Conservation (phyloP, 768 basidiomycete species). For the Dictyophora rubrovolvata region DNA sequence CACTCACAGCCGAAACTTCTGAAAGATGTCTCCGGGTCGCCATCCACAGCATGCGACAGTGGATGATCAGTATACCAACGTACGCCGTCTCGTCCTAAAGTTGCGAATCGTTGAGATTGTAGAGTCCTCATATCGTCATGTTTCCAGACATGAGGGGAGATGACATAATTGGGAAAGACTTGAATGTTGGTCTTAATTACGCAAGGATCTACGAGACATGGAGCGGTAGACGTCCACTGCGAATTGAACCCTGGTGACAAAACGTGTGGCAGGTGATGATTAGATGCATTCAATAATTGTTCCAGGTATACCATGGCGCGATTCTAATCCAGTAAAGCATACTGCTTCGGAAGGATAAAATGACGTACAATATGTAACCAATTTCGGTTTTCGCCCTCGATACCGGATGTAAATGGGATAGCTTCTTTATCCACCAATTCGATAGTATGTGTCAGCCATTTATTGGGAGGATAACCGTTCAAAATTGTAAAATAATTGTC, state of each 20-base stretch:
- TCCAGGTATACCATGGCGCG: background rate
- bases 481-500: conserved; percentile 62
- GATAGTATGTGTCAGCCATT: conserved; percentile 57
- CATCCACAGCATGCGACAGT: conserved; percentile 49
- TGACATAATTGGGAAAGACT: conserved; percentile 27
- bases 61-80: conserved; percentile 34
- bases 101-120: conserved; percentile 25
- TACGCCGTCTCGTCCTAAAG: conserved; percentile 25
- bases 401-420: conserved; percentile 49
- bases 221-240: conserved; percentile 15
- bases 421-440: conserved; percentile 44
- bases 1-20: conserved; percentile 36
- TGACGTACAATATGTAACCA: conserved; percentile 43
- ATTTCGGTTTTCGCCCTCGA: conserved; percentile 49
- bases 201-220: conserved; percentile 37
- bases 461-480: conserved; percentile 43
- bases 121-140: conserved; percentile 32
- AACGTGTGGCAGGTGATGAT: background rate
- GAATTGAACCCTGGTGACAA: background rate
- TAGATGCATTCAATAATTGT: background rate
- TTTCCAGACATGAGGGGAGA: conserved; percentile 13
- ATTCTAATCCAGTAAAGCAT: background rate
- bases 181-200: conserved; percentile 43
- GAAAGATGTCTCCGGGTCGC: conserved; percentile 38
- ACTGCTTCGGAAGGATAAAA: background rate